A percentile compares a stretch with the other conserved stretches of the same genome.
Conservation (phyloP, 148 eudicot species). For the Cornus florida region DNA sequence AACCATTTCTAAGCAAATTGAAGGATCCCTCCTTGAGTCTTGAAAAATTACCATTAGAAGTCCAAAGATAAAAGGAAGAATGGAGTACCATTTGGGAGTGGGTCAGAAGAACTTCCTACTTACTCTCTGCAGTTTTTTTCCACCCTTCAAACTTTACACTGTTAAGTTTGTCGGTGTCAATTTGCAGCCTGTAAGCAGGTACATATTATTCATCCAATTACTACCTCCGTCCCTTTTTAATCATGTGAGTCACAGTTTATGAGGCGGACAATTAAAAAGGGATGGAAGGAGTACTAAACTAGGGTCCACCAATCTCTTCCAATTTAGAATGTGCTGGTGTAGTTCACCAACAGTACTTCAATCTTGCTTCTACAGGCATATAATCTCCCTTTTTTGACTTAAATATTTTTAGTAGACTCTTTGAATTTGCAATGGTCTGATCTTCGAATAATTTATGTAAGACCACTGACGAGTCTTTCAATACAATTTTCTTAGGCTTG, state of each 20-base stretch:
- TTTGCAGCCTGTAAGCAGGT: constrained; percentile 69
- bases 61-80: constrained; percentile 19
- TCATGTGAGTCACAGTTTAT: no score
- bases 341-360: constrained; percentile 44
- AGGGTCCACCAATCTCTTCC: constrained; percentile 83
- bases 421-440: constrained; percentile 63
- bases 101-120: constrained; percentile 72
- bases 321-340: constrained; percentile 44
- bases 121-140: constrained; percentile 45
- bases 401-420: constrained; percentile 54
- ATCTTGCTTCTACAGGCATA: constrained; percentile 29
- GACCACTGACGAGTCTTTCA: constrained; percentile 62
- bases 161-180: constrained; percentile 45
- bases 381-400: constrained; percentile 37
- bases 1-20: background rate
- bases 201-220: constrained; percentile 63
- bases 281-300: no score
- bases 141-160: constrained; percentile 71
- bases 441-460: constrained; percentile 55
- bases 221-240: no score
- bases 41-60: constrained; percentile 1
- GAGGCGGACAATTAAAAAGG: no score
- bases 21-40: background rate
- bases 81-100: constrained; percentile 89
- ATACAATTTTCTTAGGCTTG: constrained; percentile 46